phyloP scores from a whole-genome alignment of 2,329 filamentous ascomycete genomes.

The Aspergillus latus region DNA sequence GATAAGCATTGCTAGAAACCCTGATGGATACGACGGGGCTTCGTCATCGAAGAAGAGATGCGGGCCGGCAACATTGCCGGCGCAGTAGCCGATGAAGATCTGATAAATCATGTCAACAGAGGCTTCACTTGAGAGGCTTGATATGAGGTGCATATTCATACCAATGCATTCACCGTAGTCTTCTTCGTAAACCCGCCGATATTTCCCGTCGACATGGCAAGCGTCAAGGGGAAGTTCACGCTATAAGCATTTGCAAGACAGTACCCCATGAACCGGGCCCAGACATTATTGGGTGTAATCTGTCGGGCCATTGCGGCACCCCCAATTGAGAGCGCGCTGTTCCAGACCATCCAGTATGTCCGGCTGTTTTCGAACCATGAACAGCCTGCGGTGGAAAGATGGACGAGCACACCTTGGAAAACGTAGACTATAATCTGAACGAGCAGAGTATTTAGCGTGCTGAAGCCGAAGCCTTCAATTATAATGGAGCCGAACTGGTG shows the following conservation, averaged over 20 bases:
- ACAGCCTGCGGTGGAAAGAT: conserved; percentile 5
- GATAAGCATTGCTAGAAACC: conserved; percentile 20
- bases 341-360: conserved; percentile 4
- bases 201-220: conserved; percentile 48
- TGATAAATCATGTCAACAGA: not conserved
- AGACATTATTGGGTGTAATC: conserved; percentile 13
- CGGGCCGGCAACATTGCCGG: conserved; percentile 48
- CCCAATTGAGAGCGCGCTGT: conserved; percentile 15
- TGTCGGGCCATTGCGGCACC: conserved; percentile 25
- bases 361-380: conserved; percentile 1
- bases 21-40: conserved; percentile 33
- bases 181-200: conserved; percentile 52
- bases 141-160: not conserved
- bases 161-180: conserved; percentile 46
- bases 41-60: conserved; percentile 45
- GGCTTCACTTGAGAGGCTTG: too few relatives aligned
- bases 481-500: conserved; percentile 34
- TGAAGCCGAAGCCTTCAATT: conserved; percentile 38
- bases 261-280: conserved; percentile 17
- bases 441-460: conserved; percentile 41
- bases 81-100: conserved; percentile 44
- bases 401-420: conserved; percentile 39
- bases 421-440: conserved; percentile 33
- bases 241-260: conserved; percentile 38
- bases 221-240: conserved; percentile 37